Conservation (phyloP, 805 yeast species). For the Saccharomyces eubayanus region DNA sequence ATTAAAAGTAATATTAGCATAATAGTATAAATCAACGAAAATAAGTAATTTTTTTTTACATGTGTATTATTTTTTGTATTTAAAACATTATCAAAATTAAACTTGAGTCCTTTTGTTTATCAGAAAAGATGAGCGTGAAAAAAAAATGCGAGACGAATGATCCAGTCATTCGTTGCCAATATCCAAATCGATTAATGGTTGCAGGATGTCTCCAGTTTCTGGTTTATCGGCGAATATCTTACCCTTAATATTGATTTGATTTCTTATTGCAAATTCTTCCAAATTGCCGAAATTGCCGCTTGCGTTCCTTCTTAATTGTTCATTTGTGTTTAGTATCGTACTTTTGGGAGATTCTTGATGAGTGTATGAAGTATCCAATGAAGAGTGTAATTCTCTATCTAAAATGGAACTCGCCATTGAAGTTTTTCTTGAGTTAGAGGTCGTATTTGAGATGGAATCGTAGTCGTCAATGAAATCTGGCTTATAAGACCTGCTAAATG, state of each 20-base stretch:
- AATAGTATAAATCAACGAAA: background rate
- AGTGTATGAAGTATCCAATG: constrained; percentile 1
- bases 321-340: constrained; percentile 18
- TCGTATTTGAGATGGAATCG: background rate
- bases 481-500: constrained; percentile 1
- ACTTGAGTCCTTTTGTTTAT: background rate
- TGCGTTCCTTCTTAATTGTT: constrained; percentile 25
- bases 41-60: background rate
- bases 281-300: constrained; percentile 14
- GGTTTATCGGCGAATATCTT: constrained; percentile 20
- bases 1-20: background rate
- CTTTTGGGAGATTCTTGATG: constrained; percentile 9
- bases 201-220: constrained; percentile 12
- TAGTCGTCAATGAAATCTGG: background rate
- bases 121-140: background rate
- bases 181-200: constrained; percentile 17
- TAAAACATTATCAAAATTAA: background rate
- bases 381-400: background rate
- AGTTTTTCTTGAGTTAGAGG: background rate
- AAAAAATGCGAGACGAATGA: background rate
- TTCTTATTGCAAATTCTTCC: constrained; percentile 15
- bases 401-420: background rate
- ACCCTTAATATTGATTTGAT: constrained; percentile 13
- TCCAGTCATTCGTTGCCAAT: background rate
- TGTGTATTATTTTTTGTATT: background rate